These are phyloP conservation scores for Apophysomyces variabilis DNA, from an alignment of 371 early-diverging fungal genomes.

Conservation along the genomic window DNA sequence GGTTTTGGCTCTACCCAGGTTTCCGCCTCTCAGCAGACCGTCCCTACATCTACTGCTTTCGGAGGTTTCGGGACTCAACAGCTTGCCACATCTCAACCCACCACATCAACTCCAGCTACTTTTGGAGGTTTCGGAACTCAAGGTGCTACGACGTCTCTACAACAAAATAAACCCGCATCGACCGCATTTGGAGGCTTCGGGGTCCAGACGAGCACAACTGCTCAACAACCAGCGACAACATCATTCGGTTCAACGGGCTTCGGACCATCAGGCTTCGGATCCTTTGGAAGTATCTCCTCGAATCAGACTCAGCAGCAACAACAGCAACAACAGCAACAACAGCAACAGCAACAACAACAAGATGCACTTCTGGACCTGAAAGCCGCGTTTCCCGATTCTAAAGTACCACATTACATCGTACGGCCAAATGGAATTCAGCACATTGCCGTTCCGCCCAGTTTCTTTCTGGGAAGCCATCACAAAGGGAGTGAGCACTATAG, in stretches of 20 bases:
- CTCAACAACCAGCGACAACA: background rate
- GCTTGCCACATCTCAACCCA: background rate
- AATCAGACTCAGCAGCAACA: background rate
- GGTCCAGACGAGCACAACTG: background rate
- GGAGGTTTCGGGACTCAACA: constrained; percentile 5
- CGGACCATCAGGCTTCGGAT: background rate
- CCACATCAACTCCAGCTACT: background rate
- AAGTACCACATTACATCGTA: constrained; percentile 1
- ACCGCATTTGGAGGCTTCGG: constrained; percentile 2
- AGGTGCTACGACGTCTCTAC: background rate
- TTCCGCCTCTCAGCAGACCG: background rate
- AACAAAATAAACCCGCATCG: background rate
- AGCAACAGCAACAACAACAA: background rate
- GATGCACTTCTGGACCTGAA: constrained; percentile 1
- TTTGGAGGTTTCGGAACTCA: background rate
- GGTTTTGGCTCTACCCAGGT: background rate
- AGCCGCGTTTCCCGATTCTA: constrained; percentile 3
- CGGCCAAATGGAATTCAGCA: constrained; percentile 4
- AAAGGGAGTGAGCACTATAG: background rate
- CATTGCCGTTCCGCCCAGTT: background rate
- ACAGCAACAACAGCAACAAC: background rate
- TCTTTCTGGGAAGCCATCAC: background rate
- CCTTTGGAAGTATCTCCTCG: background rate
- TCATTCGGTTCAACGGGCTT: background rate
- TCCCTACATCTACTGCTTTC: background rate